Evolutionary conservation across 768 basidiomycete genomes (phyloP).

Genomic region (Tylopilus felleus): DNA sequence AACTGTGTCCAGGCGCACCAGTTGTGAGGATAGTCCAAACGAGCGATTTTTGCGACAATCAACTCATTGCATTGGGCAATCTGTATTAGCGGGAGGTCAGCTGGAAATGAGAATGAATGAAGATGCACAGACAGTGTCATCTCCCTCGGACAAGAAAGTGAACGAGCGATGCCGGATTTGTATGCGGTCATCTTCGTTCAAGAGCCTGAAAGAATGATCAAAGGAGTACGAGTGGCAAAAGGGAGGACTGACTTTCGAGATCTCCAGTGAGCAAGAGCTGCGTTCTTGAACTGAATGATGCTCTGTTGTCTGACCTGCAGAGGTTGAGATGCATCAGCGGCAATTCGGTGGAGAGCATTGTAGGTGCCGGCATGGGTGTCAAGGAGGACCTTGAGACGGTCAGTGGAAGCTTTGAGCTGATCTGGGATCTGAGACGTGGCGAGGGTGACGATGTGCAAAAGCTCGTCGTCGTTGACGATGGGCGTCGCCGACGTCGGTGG

Average conservation of each 20-base stretch:
- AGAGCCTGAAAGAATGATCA: slow-evolving; percentile 44
- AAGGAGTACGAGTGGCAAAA: slow-evolving; percentile 1
- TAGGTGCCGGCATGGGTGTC: slow-evolving; percentile 64
- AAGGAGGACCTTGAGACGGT: slow-evolving; percentile 64
- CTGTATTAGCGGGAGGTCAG: slow-evolving; percentile 29
- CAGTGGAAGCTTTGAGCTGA: slow-evolving; percentile 44
- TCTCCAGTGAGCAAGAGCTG: slow-evolving; percentile 69
- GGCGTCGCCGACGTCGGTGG: slow-evolving; percentile 17
- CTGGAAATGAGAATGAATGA: neutral
- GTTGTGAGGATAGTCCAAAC: slow-evolving; percentile 67
- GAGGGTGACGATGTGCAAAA: slow-evolving; percentile 60
- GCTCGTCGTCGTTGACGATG: slow-evolving; percentile 56
- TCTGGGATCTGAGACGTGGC: slow-evolving; percentile 73
- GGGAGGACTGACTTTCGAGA: slow-evolving; percentile 58
- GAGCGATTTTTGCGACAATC: slow-evolving; percentile 72
- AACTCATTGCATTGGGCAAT: slow-evolving; percentile 76
- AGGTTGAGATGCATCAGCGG: slow-evolving; percentile 56
- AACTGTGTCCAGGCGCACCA: slow-evolving; percentile 48
- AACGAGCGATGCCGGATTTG: slow-evolving; percentile 66
- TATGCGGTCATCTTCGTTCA: slow-evolving; percentile 63
- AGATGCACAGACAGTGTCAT: slow-evolving; percentile 60
- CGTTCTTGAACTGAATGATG: slow-evolving; percentile 89
- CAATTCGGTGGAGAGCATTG: slow-evolving; percentile 71
- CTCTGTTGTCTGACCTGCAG: slow-evolving; percentile 71
- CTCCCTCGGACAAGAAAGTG: slow-evolving; percentile 68